These are phyloP conservation scores for Clohesyomyces aquaticus DNA, from an alignment of 495 filamentous ascomycete species.

Conservation along the genomic window DNA sequence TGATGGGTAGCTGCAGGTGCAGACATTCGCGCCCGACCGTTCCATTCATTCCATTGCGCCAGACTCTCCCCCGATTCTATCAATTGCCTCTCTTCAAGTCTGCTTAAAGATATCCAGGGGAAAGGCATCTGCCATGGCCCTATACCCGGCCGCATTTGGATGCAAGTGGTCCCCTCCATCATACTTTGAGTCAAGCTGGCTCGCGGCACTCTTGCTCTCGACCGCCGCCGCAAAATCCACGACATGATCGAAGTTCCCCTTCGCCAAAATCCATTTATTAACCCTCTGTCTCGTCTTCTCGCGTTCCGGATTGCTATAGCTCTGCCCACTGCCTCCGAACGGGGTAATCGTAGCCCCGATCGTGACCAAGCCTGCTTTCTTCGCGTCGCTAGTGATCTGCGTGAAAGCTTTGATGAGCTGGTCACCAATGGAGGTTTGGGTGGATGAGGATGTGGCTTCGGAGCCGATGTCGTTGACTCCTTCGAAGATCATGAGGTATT, in stretches of 20 bases:
- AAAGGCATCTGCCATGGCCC: slow-evolving; percentile 64
- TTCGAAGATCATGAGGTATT: slow-evolving; percentile 70
- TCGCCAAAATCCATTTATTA: slow-evolving; percentile 63
- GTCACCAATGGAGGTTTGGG: slow-evolving; percentile 56
- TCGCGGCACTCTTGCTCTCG: slow-evolving; percentile 53
- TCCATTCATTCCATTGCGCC: too few species aligned
- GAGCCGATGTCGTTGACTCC: slow-evolving; percentile 74
- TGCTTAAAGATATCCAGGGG: slow-evolving; percentile 58
- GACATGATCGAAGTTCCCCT: slow-evolving; percentile 61
- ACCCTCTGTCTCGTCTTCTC: slow-evolving; percentile 62
- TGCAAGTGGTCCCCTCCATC: slow-evolving; percentile 73
- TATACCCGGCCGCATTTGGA: slow-evolving; percentile 66
- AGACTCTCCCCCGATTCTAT: too few species aligned
- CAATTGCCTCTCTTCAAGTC: too few species aligned
- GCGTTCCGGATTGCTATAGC: slow-evolving; percentile 60
- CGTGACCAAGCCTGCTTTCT: slow-evolving; percentile 57
- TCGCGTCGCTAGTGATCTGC: slow-evolving; percentile 59
- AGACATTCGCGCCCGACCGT: too few species aligned
- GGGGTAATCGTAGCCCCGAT: slow-evolving; percentile 72
- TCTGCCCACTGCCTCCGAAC: slow-evolving; percentile 54
- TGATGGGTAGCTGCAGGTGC: too few species aligned
- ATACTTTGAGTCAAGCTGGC: slow-evolving; percentile 55
- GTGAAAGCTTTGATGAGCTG: slow-evolving; percentile 60
- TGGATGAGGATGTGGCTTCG: slow-evolving; percentile 50
- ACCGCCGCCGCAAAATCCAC: slow-evolving; percentile 66